phyloP scores from a whole-genome alignment of 1,284 basidiomycete genomes.

The Macrocystidia cucumis region DNA sequence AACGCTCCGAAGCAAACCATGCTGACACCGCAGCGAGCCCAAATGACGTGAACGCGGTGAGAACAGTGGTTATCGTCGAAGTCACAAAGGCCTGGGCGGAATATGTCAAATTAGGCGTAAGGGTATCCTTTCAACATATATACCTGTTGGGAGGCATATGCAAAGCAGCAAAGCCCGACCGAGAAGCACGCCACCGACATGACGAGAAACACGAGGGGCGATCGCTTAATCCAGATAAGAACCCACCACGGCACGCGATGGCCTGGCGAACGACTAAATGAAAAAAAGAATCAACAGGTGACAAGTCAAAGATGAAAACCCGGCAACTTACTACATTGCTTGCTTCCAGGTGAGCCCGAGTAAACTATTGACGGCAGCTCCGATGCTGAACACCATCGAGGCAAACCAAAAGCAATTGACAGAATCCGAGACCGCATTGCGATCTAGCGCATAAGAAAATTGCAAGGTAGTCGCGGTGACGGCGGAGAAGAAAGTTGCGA shows the following conservation, averaged over 20 bases:
- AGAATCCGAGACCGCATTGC: slow-evolving; percentile 24
- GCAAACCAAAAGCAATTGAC: slow-evolving; percentile 72
- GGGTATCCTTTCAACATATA: too few relatives aligned
- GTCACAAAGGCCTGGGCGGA: slow-evolving; percentile 54
- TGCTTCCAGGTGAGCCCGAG: slow-evolving; percentile 71
- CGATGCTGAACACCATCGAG: slow-evolving; percentile 70
- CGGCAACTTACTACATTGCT: slow-evolving; percentile 62
- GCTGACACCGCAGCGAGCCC: slow-evolving; percentile 67
- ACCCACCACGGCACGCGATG: slow-evolving; percentile 76
- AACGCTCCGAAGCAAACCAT: slow-evolving; percentile 74
- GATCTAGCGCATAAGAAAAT: slow-evolving; percentile 43
- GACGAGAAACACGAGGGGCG: slow-evolving; percentile 66
- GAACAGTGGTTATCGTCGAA: slow-evolving; percentile 64
- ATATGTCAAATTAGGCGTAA: too few relatives aligned
- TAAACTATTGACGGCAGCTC: slow-evolving; percentile 66
- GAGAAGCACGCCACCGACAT: slow-evolving; percentile 69
- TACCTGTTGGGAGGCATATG: slow-evolving; percentile 59
- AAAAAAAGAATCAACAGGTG: slow-evolving; percentile 8
- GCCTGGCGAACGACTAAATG: slow-evolving; percentile 36
- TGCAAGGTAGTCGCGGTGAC: slow-evolving; percentile 69
- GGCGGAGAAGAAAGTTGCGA: slow-evolving; percentile 73
- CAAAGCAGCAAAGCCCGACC: slow-evolving; percentile 57
- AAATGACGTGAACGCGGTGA: slow-evolving; percentile 68
- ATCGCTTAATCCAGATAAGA: slow-evolving; percentile 74
- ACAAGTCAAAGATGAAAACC: slow-evolving; percentile 5